Evolutionary conservation across 352 stramenopile species (phyloP), one percentile per base, ranked within the genome.

Genomic region (Albugo laibachii): DNA sequence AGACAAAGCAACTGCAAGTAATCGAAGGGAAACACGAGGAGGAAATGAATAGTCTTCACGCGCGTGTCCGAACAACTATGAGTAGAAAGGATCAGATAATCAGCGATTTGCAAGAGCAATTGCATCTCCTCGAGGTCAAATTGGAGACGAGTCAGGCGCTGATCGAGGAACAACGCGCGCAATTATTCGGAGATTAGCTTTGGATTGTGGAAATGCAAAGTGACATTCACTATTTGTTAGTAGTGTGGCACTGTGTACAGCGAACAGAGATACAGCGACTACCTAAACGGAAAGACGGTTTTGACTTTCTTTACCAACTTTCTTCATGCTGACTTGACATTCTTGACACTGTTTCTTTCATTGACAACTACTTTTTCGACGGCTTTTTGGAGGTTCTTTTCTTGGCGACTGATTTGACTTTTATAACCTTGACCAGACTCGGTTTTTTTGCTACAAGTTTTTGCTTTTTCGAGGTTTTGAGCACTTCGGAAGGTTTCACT

Each of bases 121-220:
- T 80, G 39, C 68, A 82, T 55, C 37, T 85, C 43, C 43, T 74
- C n/a, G 65, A 80, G n/a, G 72, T 70, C 2, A 75, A 84, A 49
- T 59, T 88, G 1, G 63, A 83, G 15, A 85, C 83, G 50, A 83
- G 70, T 44, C 61, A 79, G 31, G 64, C 66, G 16, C 62, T 87
- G 15, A 80, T 87, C 16, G 67, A 83, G 31, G 70, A 85, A 24
- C 75, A 88, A 52, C 64, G 75, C 3, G 36, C 64, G 37, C 75
- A 85, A 47, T 57, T 85, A 45, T 86, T 80, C 46, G 63, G 60
- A 18, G 63, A 68, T 15, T 68, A 61, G 36, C 13, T 16, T 13
- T 20, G 3, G 13, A 20, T 35, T 46, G 37, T 21, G 14, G 18
- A 47, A 47, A 56, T 24, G 35, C 10, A 16, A 48, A 56, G 13